phyloP scores from a whole-genome alignment of 352 stramenopile species.

The Globisporangium apiculatum region DNA sequence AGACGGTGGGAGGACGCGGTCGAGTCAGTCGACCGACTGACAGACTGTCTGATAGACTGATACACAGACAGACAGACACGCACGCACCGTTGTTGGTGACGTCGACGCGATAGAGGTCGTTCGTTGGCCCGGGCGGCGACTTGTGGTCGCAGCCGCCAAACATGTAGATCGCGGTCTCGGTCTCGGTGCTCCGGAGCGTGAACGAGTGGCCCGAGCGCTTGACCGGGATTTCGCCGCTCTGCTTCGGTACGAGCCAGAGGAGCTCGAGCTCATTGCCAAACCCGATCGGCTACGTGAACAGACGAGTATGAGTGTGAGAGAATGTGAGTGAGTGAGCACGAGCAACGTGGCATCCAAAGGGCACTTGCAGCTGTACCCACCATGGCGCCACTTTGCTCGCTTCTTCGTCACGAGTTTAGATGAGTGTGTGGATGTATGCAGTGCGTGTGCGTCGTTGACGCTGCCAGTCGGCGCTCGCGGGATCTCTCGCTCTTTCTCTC shows the following conservation, averaged over 20 bases:
- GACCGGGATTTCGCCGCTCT: conserved; percentile 89
- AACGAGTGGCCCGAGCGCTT: conserved; percentile 95
- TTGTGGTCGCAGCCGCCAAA: conserved; percentile 90
- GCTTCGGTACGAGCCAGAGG: conserved; percentile 83
- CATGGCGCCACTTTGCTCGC: background rate
- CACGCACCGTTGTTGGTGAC: conserved; percentile 62
- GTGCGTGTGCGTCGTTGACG: no score
- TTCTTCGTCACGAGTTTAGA: background rate
- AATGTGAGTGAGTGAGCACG: background rate
- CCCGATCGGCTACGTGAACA: conserved; percentile 47
- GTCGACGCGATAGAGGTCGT: conserved; percentile 93
- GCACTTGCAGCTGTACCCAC: background rate
- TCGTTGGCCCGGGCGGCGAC: conserved; percentile 88
- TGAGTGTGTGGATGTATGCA: no score
- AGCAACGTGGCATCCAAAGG: background rate
- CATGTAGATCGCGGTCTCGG: conserved; percentile 68
- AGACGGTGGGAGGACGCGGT: background rate
- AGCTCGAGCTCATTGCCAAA: conserved; percentile 86
- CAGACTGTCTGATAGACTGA: background rate
- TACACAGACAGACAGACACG: no score
- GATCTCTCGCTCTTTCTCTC: no score
- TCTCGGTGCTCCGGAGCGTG: conserved; percentile 76
- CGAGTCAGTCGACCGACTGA: no score
- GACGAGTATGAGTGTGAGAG: background rate
- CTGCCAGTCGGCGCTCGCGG: no score